A percentile compares a stretch with the other conserved stretches of the same genome.
Evolutionary conservation across 2,329 filamentous ascomycete genomes (phyloP).

Genomic region (Didymella keratinophila): DNA sequence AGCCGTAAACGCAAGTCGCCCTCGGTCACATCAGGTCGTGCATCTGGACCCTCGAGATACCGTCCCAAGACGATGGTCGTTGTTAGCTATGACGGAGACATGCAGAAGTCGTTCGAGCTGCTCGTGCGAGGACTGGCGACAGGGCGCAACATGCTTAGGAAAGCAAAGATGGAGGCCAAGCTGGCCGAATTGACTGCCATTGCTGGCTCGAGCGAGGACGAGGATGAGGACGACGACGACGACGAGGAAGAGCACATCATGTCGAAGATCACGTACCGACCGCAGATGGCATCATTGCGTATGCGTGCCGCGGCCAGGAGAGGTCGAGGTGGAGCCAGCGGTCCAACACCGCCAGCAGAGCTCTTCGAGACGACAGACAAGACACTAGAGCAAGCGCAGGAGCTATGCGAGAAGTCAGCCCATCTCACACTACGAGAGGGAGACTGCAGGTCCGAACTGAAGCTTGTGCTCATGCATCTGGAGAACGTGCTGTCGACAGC

Average conservation of each 20-base stretch:
- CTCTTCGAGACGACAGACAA: slow-evolving; percentile 74
- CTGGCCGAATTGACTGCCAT: slow-evolving; percentile 61
- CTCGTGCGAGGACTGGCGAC: slow-evolving; percentile 82
- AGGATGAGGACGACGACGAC: slow-evolving; percentile 36
- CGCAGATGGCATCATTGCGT: slow-evolving; percentile 45
- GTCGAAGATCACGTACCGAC: slow-evolving; percentile 50
- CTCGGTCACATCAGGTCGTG: slow-evolving; percentile 51
- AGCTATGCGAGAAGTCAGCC: slow-evolving; percentile 83
- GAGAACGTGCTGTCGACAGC: slow-evolving; percentile 69
- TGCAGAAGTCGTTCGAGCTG: slow-evolving; percentile 82
- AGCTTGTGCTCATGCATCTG: slow-evolving; percentile 72
- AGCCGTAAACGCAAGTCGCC: slow-evolving; percentile 55
- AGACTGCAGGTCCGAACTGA: slow-evolving; percentile 80
- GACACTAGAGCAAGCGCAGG: slow-evolving; percentile 79
- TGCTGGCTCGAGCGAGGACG: slow-evolving; percentile 40
- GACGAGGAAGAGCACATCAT: slow-evolving; percentile 40
- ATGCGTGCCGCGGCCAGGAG: slow-evolving; percentile 30
- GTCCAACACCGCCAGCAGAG: slow-evolving; percentile 31
- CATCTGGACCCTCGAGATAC: slow-evolving; percentile 62
- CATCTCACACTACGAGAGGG: slow-evolving; percentile 90
- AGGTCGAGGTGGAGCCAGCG: slow-evolving; percentile 15
- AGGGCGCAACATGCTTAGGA: slow-evolving; percentile 83
- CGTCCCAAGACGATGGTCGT: slow-evolving; percentile 79
- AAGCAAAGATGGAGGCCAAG: slow-evolving; percentile 83
- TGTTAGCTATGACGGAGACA: slow-evolving; percentile 90